These are phyloP conservation scores for Cladophialophora bantiana DNA, from an alignment of 2,329 filamentous ascomycete genomes.

Conservation along the genomic window DNA sequence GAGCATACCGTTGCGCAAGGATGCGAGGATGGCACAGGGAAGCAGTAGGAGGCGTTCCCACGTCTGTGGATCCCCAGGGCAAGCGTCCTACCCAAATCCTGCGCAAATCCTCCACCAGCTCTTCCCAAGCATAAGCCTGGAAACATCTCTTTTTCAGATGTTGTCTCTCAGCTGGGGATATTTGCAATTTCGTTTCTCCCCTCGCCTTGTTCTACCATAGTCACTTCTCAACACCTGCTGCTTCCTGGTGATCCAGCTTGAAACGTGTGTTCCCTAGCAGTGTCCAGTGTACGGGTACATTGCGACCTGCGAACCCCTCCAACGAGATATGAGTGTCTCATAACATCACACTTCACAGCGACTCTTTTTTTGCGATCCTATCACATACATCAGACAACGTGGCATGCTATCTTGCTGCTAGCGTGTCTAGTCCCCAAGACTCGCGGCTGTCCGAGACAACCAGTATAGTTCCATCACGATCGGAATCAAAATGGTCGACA, in stretches of 20 bases:
- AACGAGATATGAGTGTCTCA: not conserved
- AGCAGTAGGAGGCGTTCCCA: not conserved
- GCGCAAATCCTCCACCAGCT: constrained; percentile 6
- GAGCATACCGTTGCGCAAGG: not conserved
- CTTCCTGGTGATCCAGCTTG: constrained; percentile 2
- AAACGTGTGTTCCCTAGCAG: not conserved
- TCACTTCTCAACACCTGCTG: not conserved
- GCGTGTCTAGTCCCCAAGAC: not conserved
- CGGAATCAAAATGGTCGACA: constrained; percentile 35
- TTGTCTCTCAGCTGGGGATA: not conserved
- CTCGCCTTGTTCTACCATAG: not conserved
- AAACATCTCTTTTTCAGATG: not conserved
- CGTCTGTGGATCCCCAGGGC: not conserved
- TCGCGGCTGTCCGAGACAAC: not conserved
- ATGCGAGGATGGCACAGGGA: not conserved
- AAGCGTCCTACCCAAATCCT: not conserved
- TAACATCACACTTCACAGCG: not conserved
- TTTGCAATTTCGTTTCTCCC: not conserved
- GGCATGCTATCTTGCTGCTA: not conserved
- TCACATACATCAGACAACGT: not conserved
- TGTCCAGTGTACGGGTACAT: not conserved
- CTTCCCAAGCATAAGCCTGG: not conserved
- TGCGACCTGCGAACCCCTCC: not conserved
- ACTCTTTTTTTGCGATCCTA: not conserved
- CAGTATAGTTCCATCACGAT: not conserved